A percentile compares a stretch with the other conserved stretches of the same genome.
Evolutionary conservation across 1,284 basidiomycete species (phyloP).

Genomic region (Waitea zeae): DNA sequence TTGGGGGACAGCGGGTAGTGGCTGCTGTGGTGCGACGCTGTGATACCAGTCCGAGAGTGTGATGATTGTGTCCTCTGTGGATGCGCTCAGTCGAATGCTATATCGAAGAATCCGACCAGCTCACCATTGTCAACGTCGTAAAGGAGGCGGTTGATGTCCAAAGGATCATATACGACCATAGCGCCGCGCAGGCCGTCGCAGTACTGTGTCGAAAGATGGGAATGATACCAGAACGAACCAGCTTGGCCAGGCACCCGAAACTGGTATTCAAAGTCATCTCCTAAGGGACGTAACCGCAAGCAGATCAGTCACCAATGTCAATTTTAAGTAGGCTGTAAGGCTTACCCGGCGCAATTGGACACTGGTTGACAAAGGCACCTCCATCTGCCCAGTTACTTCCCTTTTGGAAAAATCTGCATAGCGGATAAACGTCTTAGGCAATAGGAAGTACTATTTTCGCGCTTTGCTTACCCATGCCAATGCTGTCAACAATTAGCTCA

Average conservation of each 20-base stretch:
- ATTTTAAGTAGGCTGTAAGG: too few species aligned
- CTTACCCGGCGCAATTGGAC: conserved; percentile 26
- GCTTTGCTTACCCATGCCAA: too few species aligned
- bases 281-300: too few species aligned
- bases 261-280: conserved; percentile 30
- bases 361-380: conserved; percentile 23
- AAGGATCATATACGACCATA: conserved; percentile 18
- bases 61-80: conserved; percentile 20
- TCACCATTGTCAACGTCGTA: conserved; percentile 26
- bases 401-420: conserved; percentile 13
- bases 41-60: conserved; percentile 20
- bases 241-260: conserved; percentile 16
- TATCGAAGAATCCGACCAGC: neutral
- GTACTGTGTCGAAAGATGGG: conserved; percentile 19
- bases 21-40: neutral
- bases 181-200: conserved; percentile 22
- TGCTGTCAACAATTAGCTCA: neutral
- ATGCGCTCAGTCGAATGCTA: neutral
- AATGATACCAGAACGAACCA: conserved; percentile 14
- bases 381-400: conserved; percentile 18
- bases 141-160: conserved; percentile 17
- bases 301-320: too few species aligned
- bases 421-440: neutral
- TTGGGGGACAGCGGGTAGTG: neutral
- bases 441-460: too few species aligned